Evolutionary conservation across 2,329 filamentous ascomycete genomes (phyloP).

Genomic region (Aspergillus aculeatinus): DNA sequence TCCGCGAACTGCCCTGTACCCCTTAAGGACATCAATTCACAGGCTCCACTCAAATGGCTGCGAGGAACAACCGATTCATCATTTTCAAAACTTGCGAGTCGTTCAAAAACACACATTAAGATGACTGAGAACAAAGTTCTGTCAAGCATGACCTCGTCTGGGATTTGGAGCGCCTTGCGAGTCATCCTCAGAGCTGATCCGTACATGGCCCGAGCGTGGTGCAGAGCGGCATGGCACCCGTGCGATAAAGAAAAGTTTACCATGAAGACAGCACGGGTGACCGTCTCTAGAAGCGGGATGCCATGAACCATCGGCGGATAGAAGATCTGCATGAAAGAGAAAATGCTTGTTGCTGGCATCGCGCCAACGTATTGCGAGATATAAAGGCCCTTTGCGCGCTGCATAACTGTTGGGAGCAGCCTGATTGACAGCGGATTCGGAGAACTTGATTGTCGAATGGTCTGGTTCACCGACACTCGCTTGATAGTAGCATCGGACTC

Average conservation of each 20-base stretch:
- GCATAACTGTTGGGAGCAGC: neutral
- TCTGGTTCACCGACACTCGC: neutral
- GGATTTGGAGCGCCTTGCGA: constrained; percentile 1
- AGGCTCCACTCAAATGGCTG: constrained; percentile 1
- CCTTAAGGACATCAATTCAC: constrained; percentile 5
- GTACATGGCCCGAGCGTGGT: constrained; percentile 4
- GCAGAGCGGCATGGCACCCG: neutral
- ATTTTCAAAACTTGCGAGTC: neutral
- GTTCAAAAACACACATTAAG: constrained; percentile 6
- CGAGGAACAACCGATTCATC: neutral
- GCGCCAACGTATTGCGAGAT: constrained; percentile 4
- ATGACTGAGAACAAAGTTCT: constrained; percentile 2
- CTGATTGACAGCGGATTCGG: neutral
- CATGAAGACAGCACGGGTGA: neutral
- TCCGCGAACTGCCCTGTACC: neutral
- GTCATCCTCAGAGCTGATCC: constrained; percentile 4
- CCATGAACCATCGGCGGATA: neutral
- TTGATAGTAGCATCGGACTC: constrained; percentile 1
- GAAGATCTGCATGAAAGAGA: constrained; percentile 7
- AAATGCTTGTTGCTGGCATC: neutral
- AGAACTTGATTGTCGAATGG: neutral
- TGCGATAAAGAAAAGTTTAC: constrained; percentile 2
- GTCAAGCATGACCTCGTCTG: neutral
- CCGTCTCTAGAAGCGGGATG: neutral
- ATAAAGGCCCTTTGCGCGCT: constrained; percentile 2